A percentile compares a stretch with the other conserved stretches of the same genome.
Evolutionary conservation across 768 basidiomycete genomes (phyloP).

Genomic region (Austroboletus festivus): DNA sequence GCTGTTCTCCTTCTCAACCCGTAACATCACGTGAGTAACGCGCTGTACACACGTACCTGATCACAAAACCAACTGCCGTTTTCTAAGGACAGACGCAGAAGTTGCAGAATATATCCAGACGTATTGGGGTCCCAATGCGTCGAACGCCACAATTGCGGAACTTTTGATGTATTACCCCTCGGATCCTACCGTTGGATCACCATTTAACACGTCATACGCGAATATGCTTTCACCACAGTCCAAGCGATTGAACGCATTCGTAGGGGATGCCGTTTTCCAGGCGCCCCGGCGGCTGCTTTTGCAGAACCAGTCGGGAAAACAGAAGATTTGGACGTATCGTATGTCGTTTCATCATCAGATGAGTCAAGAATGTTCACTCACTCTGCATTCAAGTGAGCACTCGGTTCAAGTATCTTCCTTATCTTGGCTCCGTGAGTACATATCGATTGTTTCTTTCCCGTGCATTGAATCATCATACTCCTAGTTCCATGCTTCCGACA

Average conservation of each 20-base stretch:
- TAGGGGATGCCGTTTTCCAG: conserved; percentile 51
- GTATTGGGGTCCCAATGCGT: conserved; percentile 26
- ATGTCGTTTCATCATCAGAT: not conserved
- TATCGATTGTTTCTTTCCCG: not conserved
- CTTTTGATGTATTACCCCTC: conserved; percentile 36
- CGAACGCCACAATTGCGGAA: conserved; percentile 20
- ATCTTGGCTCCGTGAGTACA: conserved; percentile 43
- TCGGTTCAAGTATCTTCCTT: conserved; percentile 39
- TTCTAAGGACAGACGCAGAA: conserved; percentile 32
- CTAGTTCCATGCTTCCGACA: conserved; percentile 43
- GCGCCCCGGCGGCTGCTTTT: conserved; percentile 48
- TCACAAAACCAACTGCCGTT: conserved; percentile 35
- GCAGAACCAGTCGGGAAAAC: conserved; percentile 33
- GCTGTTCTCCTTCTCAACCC: conserved; percentile 42
- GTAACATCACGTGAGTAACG: conserved; percentile 46
- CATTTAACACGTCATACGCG: conserved; percentile 44
- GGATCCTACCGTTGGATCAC: conserved; percentile 45
- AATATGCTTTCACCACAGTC: conserved; percentile 47
- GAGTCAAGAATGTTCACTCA: not conserved
- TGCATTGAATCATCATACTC: conserved; percentile 2
- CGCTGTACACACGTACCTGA: not conserved
- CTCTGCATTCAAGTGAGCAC: conserved; percentile 38
- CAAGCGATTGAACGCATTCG: conserved; percentile 49
- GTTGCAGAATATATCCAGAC: conserved; percentile 33
- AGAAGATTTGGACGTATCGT: conserved; percentile 38